A percentile compares a stretch with the other conserved stretches of the same genome.
These are phyloP conservation scores for Stephanodiscus minutulus DNA, from an alignment of 108 stramenopile genomes.

Conservation along the genomic window DNA sequence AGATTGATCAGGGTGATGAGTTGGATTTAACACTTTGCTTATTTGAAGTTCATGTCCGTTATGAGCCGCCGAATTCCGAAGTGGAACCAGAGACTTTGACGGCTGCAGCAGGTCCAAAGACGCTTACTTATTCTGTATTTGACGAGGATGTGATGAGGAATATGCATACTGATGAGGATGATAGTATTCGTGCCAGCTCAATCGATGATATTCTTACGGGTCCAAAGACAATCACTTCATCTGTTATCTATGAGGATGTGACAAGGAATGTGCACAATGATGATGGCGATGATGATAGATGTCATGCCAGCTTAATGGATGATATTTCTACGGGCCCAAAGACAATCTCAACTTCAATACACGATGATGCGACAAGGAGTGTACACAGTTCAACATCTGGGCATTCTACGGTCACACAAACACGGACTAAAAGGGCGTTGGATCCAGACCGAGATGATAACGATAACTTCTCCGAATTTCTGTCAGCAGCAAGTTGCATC, in stretches of 20 bases:
- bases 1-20: slow-evolving; percentile 25
- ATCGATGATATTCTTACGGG: not conserved
- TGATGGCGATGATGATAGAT: not conserved
- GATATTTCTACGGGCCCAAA: not conserved
- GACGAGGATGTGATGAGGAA: not conserved
- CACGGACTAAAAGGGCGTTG: not conserved
- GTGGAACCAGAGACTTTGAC: not conserved
- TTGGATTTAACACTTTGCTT: slow-evolving; percentile 21
- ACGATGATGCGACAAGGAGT: not conserved
- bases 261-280: not conserved
- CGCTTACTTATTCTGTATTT: not conserved
- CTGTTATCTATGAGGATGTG: not conserved
- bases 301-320: not conserved
- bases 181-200: too few relatives aligned
- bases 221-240: not conserved
- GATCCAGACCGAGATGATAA: slow-evolving; percentile 25
- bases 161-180: too few relatives aligned
- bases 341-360: not conserved
- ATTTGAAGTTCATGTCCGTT: slow-evolving; percentile 20
- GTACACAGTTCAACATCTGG: not conserved
- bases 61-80: slow-evolving; percentile 1
- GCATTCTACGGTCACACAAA: not conserved
- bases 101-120: not conserved
- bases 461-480: slow-evolving; percentile 16
- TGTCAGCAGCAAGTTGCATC: slow-evolving; percentile 31